Evolutionary conservation across 116 monocot genomes (phyloP), one percentile per base, ranked within the genome.

Genomic region (Cymodocea nodosa): DNA sequence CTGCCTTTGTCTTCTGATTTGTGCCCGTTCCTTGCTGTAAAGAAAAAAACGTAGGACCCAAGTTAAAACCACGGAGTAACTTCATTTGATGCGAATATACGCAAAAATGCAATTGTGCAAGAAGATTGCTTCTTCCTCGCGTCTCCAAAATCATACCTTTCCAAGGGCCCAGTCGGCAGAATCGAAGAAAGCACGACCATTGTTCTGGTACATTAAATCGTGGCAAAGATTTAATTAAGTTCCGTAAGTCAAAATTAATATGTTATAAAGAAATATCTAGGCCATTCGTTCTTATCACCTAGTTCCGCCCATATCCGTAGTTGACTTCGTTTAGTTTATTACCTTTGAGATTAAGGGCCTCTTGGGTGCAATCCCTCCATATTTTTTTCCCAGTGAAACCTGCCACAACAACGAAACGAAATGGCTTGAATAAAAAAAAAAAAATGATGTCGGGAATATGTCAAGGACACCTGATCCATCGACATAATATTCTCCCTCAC

Each of bases 81-180:
- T 15, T 6, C 44, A 44, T 44, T 44, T 44, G 44, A 44, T 44
- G 44, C 44, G 1, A 44, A 44, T 44, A 44, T 44, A 44, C 44
- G 12, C 44, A 44, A 44, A n/a, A 44, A 44, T 10, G 44, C 7
- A 44, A 44, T 44, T 12, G 11, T 12, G 7, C 44, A 10, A 10
- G 9, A 4, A 44, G 9, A 44, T 1, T 44, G 7, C 12, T 8
- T 10, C 44, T 44, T 44, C 12, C 44, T 44, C 3, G 12, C 44
- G 1, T 44, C 7, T 44, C 9, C 7, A 6, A 7, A 44, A 44
- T 1, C 44, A 44, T 80, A 86, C 93, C 89, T 82, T 93, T 65
- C 85, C 81, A 53, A 93, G 89, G 56, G 75, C 89, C 93, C 93
- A 93, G 59, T 93, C 93, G 36, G 93, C 93, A 50, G 93, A 93